Percentiles rank a stretch among this genome's conserved stretches.
These are phyloP conservation scores for Yamadazyma phyllophila DNA, from an alignment of 805 yeast genomes.

Conservation along the genomic window DNA sequence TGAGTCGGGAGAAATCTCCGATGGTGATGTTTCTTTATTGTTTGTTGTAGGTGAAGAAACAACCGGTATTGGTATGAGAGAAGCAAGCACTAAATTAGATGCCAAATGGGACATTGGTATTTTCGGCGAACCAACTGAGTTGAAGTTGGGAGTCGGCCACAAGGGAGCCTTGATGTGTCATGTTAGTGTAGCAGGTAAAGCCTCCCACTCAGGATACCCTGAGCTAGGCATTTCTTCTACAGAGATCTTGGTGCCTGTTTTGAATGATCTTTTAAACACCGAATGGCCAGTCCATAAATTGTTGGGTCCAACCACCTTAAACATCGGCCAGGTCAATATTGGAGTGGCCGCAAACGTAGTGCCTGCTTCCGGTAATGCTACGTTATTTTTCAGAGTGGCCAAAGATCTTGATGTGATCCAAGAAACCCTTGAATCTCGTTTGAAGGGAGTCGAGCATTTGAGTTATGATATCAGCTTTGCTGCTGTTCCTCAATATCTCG, in stretches of 20 bases:
- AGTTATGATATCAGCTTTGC: constrained; percentile 15
- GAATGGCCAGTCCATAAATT: constrained; percentile 50
- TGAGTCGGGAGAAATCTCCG: constrained; percentile 32
- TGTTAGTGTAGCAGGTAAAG: constrained; percentile 49
- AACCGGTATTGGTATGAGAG: constrained; percentile 62
- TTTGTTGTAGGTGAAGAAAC: constrained; percentile 72
- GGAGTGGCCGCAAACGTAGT: constrained; percentile 69
- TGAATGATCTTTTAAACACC: constrained; percentile 42
- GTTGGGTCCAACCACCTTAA: constrained; percentile 61
- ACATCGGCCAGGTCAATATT: constrained; percentile 55
- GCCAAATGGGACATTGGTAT: constrained; percentile 58
- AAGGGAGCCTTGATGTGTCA: constrained; percentile 52
- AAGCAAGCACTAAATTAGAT: constrained; percentile 39
- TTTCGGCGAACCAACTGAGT: constrained; percentile 76
- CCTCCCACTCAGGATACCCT: constrained; percentile 71
- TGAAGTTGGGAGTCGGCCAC: constrained; percentile 67
- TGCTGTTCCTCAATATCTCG: constrained; percentile 46
- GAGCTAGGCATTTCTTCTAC: constrained; percentile 64
- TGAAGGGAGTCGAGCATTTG: constrained; percentile 27
- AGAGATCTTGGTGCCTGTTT: constrained; percentile 49
- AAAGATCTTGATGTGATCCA: constrained; percentile 40
- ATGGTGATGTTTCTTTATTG: constrained; percentile 57
- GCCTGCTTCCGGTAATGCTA: constrained; percentile 56
- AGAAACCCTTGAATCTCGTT: constrained; percentile 31
- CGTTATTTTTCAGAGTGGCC: constrained; percentile 53